phyloP scores from a whole-genome alignment of 1,139 yeast genomes.

The Yamadazyma songkhlaensis region DNA sequence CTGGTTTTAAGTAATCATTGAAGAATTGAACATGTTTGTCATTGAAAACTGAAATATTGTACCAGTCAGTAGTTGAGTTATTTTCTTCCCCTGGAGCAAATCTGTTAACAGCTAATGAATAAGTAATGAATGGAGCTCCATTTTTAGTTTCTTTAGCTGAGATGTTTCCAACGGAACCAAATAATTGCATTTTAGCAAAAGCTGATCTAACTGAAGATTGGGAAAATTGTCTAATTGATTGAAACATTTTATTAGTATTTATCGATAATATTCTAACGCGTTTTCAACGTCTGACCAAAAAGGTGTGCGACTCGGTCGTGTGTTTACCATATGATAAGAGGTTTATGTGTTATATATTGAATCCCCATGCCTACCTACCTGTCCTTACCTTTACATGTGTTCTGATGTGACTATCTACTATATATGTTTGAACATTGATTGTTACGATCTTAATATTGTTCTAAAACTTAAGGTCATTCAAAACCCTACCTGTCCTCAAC shows the following conservation, averaged over 20 bases:
- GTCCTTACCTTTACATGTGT: too few species aligned
- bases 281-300: neutral
- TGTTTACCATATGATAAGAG: neutral
- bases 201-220: constrained; percentile 27
- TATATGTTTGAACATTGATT: too few species aligned
- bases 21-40: constrained; percentile 37
- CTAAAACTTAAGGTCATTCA: too few species aligned
- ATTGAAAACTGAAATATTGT: constrained; percentile 39
- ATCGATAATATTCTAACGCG: constrained; percentile 1
- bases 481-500: constrained; percentile 16
- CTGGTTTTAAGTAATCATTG: constrained; percentile 40
- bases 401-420: too few species aligned
- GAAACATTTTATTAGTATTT: constrained; percentile 1
- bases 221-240: constrained; percentile 30
- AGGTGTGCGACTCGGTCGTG: neutral
- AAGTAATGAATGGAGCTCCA: constrained; percentile 37
- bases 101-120: constrained; percentile 45
- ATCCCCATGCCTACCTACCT: too few species aligned
- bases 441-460: neutral
- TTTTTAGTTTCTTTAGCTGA: constrained; percentile 36
- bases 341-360: too few species aligned
- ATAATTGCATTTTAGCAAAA: constrained; percentile 42
- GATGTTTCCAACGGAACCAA: constrained; percentile 43
- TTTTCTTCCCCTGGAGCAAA: constrained; percentile 31
- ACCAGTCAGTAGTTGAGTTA: constrained; percentile 39